Base-by-base conservation (phyloP, 73 alveolate genomes). In the Paramecium primaurelia region DNA sequence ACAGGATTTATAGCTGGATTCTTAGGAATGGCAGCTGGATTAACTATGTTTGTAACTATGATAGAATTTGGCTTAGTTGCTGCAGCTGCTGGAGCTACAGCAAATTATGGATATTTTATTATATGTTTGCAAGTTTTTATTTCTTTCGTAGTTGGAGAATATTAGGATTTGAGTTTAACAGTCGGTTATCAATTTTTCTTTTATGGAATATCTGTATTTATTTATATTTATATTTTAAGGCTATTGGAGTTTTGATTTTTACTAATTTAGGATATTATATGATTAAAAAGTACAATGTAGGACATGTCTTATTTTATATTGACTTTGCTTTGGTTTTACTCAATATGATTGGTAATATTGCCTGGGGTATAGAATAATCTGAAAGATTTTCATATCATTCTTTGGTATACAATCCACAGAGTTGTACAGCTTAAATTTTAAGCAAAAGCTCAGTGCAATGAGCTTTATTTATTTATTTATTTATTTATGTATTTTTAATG, bases 51-150 rank as follows among this genome's bases (percentile, higher is more conserved):
- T n/a, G 73, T 77, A 6, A 77, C 90, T 0, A 10, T 77, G 49
- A 42, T 42, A 22, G 90, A 77, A 12, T 77, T 77, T 12, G 49
- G 49, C 9, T 40, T 77, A 22, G 49, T 77, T 36, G 90, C 90
- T 22, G 49, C 71, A 2, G 90, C 71, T 36, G 90, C 90, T 36
- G 90, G 68, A n/a, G 90, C 90, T 10, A 42, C 90, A 0, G 90
- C 90, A 8, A 77, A 77, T 45, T 42, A 38, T 77, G 40, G 90
- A 36, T 77, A 77, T 32, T 38, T 45, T 16, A 22, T 77, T 9
- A 42, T 77, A 7, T 20, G 71, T 38, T 20, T 77, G 20, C 6
- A 25, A n/a, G 42, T 77, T 9, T 77, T 77, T 12, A 42, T 25
- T 42, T 28, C 90, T 5, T 77, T 38, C 7, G 12, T 77, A 30